These are phyloP conservation scores for Deinandra increscens DNA, from an alignment of 129 eudicot genomes.

Conservation along the genomic window DNA sequence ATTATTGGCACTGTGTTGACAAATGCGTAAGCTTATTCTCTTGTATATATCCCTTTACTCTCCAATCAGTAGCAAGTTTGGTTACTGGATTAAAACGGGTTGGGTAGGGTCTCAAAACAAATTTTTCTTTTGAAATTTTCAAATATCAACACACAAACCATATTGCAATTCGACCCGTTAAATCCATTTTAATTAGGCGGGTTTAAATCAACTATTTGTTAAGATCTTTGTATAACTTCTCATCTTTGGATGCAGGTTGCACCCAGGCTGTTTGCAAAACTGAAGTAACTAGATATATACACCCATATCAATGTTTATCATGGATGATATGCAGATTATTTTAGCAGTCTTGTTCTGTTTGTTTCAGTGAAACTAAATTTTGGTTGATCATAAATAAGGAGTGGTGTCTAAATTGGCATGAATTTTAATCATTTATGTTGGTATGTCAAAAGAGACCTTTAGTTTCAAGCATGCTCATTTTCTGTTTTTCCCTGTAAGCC, in stretches of 20 bases:
- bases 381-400: conserved; percentile 44
- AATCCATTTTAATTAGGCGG: background rate
- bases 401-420: conserved; percentile 32
- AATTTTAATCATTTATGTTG: conserved; percentile 18
- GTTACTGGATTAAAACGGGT: background rate
- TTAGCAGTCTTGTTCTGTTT: conserved; percentile 18
- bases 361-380: conserved; percentile 22
- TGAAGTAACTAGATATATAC: conserved; percentile 44
- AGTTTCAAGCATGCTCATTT: background rate
- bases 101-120: background rate
- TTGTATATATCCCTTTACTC: background rate
- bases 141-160: background rate
- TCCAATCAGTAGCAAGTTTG: background rate
- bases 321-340: conserved; percentile 12
- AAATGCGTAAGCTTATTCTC: conserved; percentile 57
- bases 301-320: background rate
- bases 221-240: background rate
- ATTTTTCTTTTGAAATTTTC: background rate
- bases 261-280: conserved; percentile 56
- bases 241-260: conserved; percentile 60
- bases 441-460: background rate
- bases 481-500: background rate
- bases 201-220: background rate
- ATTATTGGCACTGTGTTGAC: conserved; percentile 85
- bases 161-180: background rate